Conservation (phyloP, 768 basidiomycete genomes). For the Neoboletus magnificus region DNA sequence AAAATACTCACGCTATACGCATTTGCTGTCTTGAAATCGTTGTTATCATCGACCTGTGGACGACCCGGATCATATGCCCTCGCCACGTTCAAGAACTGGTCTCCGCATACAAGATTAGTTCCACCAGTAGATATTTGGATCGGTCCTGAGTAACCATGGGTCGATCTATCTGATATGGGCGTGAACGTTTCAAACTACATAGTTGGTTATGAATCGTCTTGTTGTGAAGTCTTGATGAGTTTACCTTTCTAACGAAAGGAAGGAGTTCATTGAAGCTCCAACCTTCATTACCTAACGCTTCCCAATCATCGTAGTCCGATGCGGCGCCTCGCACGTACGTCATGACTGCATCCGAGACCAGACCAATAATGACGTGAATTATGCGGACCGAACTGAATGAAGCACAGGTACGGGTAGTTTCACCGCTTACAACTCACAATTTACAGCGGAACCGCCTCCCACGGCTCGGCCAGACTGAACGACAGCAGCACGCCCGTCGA, state of each 20-base stretch:
- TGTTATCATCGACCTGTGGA: not conserved
- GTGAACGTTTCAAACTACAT: constrained; percentile 42
- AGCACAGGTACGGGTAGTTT: too few species aligned
- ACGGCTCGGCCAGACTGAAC: too few species aligned
- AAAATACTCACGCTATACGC: constrained; percentile 24
- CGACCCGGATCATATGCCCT: constrained; percentile 46
- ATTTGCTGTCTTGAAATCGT: constrained; percentile 1
- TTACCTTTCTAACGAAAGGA: constrained; percentile 56
- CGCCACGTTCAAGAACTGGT: constrained; percentile 47
- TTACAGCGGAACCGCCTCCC: constrained; percentile 48
- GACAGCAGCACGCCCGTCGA: too few species aligned
- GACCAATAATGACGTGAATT: not conserved
- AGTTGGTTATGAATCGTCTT: constrained; percentile 40
- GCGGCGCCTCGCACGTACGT: constrained; percentile 58
- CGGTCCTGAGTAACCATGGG: constrained; percentile 37
- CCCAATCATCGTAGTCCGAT: constrained; percentile 38
- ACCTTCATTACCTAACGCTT: constrained; percentile 47
- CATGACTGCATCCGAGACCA: constrained; percentile 29
- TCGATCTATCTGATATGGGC: constrained; percentile 26
- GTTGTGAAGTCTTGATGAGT: not conserved
- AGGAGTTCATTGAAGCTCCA: constrained; percentile 60
- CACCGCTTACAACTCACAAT: constrained; percentile 39
- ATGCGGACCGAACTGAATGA: not conserved
- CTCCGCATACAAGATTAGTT: constrained; percentile 16
- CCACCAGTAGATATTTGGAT: constrained; percentile 20